phyloP scores from a whole-genome alignment of 306 rosid genomes.

The Trichosanthes truncata region DNA sequence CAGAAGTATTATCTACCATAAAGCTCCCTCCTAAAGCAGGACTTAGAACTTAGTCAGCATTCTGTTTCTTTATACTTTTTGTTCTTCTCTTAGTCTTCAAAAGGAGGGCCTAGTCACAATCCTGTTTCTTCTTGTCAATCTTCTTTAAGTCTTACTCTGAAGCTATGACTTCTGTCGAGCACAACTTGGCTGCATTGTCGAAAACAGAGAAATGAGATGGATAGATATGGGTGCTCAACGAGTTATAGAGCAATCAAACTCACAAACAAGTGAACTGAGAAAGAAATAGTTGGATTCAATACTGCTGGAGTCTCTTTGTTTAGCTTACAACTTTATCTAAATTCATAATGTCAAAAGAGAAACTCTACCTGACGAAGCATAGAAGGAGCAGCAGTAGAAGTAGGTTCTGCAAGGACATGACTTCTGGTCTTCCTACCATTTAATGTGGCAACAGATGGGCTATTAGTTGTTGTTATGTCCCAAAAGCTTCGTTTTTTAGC shows the following conservation, averaged over 20 bases:
- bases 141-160: slow-evolving; percentile 24
- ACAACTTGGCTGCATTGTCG: slow-evolving; percentile 68
- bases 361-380: slow-evolving; percentile 88
- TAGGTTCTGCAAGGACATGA: slow-evolving; percentile 57
- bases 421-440: slow-evolving; percentile 88
- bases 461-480: slow-evolving; percentile 80
- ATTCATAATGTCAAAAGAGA: background rate
- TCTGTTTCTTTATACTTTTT: slow-evolving; percentile 11
- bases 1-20: background rate
- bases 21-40: background rate
- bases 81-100: slow-evolving; percentile 10
- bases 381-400: slow-evolving; percentile 55
- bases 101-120: background rate
- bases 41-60: background rate
- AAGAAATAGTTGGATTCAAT: background rate
- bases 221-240: background rate
- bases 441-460: slow-evolving; percentile 63
- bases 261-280: background rate
- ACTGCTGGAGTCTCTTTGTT: background rate
- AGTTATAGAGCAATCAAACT: background rate
- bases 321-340: background rate
- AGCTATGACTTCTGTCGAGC: slow-evolving; percentile 64
- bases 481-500: slow-evolving; percentile 90
- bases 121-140: slow-evolving; percentile 12
- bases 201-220: background rate